Base-by-base conservation (phyloP, 345 rosid species). In the Aethionema arabicum region DNA sequence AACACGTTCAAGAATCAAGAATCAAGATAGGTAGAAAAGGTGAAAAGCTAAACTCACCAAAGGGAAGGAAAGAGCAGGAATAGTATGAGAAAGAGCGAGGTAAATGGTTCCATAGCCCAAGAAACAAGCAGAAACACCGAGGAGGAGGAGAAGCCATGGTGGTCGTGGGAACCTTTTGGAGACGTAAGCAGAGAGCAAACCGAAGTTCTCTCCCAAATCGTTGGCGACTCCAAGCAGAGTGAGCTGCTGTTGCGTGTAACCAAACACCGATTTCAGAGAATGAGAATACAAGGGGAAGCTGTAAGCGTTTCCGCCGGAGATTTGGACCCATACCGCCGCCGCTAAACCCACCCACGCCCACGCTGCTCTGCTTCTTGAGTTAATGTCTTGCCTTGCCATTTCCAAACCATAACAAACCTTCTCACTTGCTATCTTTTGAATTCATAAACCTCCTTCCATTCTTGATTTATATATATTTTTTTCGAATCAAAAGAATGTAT, bases 341-440 rank as follows among this genome's bases (percentile, higher is more conserved):
- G 86, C 88, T 8, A 88, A 76, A 1, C 96, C 91, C 44, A 88
- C 84, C 98, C 96, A 91, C 3, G 98, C 93, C n/a, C n/a, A n/a
- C n/a, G n/a, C n/a, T 4, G 93, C 93, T 65, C 93, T 74, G 65
- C 85, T 85, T 31, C 96, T 93, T n/a, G 78, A 78, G 71, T 87
- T 85, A 6, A 84, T 72, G 32, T 65, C 82, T 59, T 53, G 65
- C 14, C 51, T 78, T 8, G 72, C 67, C 85, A 82, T 78, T 37
- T 56, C 10, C 40, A 36, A 59, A 35, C 45, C 44, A 21, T 37
- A 46, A 8, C 13, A 30, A 4, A 39, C 36, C 31, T 21, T 27
- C 14, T 38, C 47, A 36, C 44, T 37, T 8, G 8, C 56, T 12
- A 39, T 33, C 14, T 47, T 32, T 42, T 15, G 61, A 11, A 12